These are phyloP conservation scores for Cercospora sp. DNA, from an alignment of 2,329 filamentous ascomycete species.

Conservation along the genomic window DNA sequence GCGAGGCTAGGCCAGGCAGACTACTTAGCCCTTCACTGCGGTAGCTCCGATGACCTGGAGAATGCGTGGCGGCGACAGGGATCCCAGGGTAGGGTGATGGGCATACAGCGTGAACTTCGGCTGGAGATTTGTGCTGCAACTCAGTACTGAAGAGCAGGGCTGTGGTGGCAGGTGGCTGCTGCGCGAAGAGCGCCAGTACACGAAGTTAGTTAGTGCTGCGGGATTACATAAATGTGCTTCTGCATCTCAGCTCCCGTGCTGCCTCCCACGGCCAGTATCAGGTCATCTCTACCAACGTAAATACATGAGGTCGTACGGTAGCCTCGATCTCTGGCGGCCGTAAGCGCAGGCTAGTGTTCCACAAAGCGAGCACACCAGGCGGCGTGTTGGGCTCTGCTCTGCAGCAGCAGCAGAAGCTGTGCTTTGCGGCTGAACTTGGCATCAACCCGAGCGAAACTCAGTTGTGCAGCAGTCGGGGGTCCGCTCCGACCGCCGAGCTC, in stretches of 20 bases:
- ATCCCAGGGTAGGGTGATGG: not conserved
- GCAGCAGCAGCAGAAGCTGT: not conserved
- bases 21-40: not conserved
- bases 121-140: not conserved
- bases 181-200: not conserved
- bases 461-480: not conserved
- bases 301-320: not conserved
- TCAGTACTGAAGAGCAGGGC: too few relatives aligned
- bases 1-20: not conserved
- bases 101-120: slow-evolving; percentile 12
- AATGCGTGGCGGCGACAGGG: slow-evolving; percentile 6
- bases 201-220: not conserved
- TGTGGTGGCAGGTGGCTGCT: not conserved
- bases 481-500: not conserved
- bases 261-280: not conserved
- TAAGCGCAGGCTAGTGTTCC: not conserved
- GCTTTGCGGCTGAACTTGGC: not conserved
- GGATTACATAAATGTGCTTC: not conserved
- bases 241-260: not conserved
- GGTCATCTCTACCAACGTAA: not conserved
- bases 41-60: slow-evolving; percentile 1
- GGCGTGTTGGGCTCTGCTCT: not conserved
- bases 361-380: not conserved
- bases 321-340: not conserved
- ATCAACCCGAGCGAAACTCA: not conserved